A percentile compares a stretch with the other conserved stretches of the same genome.
These are phyloP conservation scores for Orychophragmus violaceus DNA, from an alignment of 345 rosid species.

Conservation along the genomic window DNA sequence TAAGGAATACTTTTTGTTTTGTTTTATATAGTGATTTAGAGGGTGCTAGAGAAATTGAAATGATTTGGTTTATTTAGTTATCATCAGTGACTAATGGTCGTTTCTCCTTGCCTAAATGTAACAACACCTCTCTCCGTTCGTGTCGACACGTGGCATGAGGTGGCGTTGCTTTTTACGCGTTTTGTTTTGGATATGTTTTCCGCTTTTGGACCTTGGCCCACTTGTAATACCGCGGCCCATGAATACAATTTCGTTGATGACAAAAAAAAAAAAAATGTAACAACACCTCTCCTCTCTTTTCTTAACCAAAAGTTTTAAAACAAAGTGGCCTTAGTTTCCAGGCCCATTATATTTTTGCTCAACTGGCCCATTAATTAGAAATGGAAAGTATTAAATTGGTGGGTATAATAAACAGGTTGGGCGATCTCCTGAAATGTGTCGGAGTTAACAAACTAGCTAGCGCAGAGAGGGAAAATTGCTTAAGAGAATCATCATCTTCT, in stretches of 20 bases:
- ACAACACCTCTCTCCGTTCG: no score
- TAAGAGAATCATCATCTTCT: slow-evolving; percentile 11
- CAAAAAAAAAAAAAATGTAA: no score
- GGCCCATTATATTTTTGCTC: no score
- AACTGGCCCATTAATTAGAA: no score
- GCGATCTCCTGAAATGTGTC: slow-evolving; percentile 13
- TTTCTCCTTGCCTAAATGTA: no score
- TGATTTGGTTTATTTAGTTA: slow-evolving; percentile 7
- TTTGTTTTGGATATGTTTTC: no score
- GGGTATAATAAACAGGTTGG: slow-evolving; percentile 5
- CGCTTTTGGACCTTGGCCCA: no score
- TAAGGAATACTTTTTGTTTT: not conserved
- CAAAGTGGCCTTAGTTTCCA: not conserved
- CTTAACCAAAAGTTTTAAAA: not conserved
- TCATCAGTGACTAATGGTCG: not conserved
- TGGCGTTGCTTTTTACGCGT: no score
- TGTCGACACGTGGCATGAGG: no score
- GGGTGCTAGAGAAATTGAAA: not conserved
- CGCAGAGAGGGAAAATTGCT: slow-evolving; percentile 28
- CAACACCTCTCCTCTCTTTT: slow-evolving; percentile 22
- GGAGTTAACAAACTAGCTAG: slow-evolving; percentile 1
- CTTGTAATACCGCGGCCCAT: no score
- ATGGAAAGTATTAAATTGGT: not conserved
- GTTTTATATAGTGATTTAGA: not conserved
- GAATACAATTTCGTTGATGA: no score